These are phyloP conservation scores for Tetracladium setigerum DNA, from an alignment of 495 filamentous ascomycete species.

Conservation along the genomic window DNA sequence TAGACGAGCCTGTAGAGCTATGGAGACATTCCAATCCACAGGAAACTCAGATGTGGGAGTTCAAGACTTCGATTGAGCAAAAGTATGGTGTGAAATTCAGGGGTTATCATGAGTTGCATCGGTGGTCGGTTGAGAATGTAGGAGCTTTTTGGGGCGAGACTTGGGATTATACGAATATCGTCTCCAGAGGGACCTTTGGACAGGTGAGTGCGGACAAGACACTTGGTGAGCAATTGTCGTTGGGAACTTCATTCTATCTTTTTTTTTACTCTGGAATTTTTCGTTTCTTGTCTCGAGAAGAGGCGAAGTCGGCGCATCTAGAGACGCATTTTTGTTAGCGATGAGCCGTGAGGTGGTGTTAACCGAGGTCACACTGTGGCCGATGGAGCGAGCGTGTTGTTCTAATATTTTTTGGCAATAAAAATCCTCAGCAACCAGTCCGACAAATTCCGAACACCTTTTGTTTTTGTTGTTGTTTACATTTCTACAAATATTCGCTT, in stretches of 20 bases:
- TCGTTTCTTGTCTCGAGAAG: background rate
- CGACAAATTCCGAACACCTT: too few species aligned
- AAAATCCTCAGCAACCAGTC: too few species aligned
- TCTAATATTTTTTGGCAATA: too few species aligned
- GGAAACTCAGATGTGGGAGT: conserved; percentile 60
- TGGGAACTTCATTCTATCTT: background rate
- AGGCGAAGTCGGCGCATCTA: too few species aligned
- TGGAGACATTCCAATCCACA: conserved; percentile 66
- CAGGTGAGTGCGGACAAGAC: conserved; percentile 35
- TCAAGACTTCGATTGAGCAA: conserved; percentile 58
- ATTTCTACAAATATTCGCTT: too few species aligned
- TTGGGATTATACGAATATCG: conserved; percentile 74
- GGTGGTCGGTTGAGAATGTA: conserved; percentile 76
- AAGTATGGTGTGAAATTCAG: conserved; percentile 56
- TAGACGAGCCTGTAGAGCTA: conserved; percentile 37
- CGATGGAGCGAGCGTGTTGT: too few species aligned
- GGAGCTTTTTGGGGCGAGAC: conserved; percentile 77
- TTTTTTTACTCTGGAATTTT: conserved; percentile 3
- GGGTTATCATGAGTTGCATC: conserved; percentile 63
- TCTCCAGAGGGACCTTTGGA: conserved; percentile 54
- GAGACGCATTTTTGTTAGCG: too few species aligned
- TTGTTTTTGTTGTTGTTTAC: too few species aligned
- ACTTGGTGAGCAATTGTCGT: background rate
- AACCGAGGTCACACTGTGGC: background rate
- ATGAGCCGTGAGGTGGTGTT: background rate